Conservation (phyloP, 2,329 filamentous ascomycete genomes). For the Akanthomyces lecanii region DNA sequence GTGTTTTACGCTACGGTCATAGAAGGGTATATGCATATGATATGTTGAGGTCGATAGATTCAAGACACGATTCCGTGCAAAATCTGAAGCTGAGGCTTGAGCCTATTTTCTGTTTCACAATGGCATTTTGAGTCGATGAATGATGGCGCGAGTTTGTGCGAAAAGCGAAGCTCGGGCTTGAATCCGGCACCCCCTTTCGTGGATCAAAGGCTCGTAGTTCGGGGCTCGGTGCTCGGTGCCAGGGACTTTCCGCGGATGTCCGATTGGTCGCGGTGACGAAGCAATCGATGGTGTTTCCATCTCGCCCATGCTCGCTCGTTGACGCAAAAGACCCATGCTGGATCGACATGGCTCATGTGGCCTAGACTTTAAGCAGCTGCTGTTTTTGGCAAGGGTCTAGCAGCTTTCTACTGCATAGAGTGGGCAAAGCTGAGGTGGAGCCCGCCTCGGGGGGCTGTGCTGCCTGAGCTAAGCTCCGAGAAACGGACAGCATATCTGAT, state of each 20-base stretch:
- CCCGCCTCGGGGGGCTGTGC: background rate
- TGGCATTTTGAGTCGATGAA: background rate
- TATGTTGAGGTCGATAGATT: background rate
- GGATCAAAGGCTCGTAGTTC: background rate
- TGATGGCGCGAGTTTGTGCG: background rate
- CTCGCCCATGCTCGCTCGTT: background rate
- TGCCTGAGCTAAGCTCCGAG: background rate
- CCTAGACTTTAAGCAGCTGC: background rate
- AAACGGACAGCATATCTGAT: background rate
- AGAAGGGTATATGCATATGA: conserved; percentile 8
- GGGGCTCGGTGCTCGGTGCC: background rate
- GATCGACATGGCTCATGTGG: conserved; percentile 7
- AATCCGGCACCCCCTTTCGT: background rate
- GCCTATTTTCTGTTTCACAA: background rate
- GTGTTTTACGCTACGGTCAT: background rate
- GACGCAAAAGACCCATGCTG: conserved; percentile 4
- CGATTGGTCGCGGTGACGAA: background rate
- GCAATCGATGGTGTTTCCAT: background rate
- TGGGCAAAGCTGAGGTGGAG: conserved; percentile 13
- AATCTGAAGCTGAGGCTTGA: background rate
- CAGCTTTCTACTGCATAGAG: background rate
- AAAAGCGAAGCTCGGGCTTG: background rate
- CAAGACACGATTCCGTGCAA: background rate
- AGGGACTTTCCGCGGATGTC: background rate
- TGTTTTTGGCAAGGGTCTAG: conserved; percentile 7